These are phyloP conservation scores for Ustilago loliicola DNA, from an alignment of 1,284 basidiomycete species.

Conservation along the genomic window DNA sequence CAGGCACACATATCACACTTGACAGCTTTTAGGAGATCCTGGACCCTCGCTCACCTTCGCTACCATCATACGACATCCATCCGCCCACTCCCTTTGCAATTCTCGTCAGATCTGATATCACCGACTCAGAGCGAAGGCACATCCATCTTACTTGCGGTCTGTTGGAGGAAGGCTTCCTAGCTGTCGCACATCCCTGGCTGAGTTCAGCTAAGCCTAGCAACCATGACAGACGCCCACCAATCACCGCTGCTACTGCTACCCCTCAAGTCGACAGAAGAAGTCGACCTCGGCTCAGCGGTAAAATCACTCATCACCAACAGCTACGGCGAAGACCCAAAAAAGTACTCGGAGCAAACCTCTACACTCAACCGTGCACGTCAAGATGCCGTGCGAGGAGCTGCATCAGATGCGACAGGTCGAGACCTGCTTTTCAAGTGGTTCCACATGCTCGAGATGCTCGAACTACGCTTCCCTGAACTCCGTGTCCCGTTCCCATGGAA, in stretches of 20 bases:
- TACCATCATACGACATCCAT: neutral
- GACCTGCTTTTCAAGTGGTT: slow-evolving; percentile 99
- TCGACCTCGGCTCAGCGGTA: slow-evolving; percentile 92
- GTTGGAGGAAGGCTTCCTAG: neutral
- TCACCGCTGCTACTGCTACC: slow-evolving; percentile 70
- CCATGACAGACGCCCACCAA: slow-evolving; percentile 50
- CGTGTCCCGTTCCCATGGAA: slow-evolving; percentile 94
- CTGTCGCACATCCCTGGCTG: neutral
- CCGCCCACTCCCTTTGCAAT: neutral
- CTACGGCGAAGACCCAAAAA: slow-evolving; percentile 92
- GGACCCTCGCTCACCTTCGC: neutral
- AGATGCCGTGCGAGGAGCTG: slow-evolving; percentile 95
- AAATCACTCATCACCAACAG: slow-evolving; percentile 87
- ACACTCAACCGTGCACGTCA: slow-evolving; percentile 89
- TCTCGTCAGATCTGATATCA: neutral
- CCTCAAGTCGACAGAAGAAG: slow-evolving; percentile 74
- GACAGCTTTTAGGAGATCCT: neutral
- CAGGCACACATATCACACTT: slow-evolving; percentile 4
- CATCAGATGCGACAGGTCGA: slow-evolving; percentile 76
- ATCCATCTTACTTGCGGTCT: neutral
- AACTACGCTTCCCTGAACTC: slow-evolving; percentile 95
- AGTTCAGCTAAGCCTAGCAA: slow-evolving; percentile 2
- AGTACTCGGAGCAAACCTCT: slow-evolving; percentile 85
- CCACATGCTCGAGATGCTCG: slow-evolving; percentile 96
- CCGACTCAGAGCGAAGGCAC: neutral